Evolutionary conservation across 2,329 filamentous ascomycete genomes (phyloP).

Genomic region (Penicillium vulpinum): DNA sequence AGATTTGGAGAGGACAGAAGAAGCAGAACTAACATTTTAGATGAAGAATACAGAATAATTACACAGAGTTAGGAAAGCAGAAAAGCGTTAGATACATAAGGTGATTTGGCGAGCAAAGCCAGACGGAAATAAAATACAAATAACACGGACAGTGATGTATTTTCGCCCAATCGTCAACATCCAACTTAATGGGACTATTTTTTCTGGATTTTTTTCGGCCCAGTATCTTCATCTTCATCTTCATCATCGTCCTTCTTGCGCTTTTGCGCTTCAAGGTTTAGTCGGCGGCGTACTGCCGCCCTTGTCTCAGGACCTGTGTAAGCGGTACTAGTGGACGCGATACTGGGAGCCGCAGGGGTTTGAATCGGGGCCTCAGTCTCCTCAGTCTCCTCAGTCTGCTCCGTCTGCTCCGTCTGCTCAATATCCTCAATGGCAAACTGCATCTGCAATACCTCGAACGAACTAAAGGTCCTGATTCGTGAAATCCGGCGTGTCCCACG

Average conservation of each 20-base stretch:
- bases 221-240: neutral
- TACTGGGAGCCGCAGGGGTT: neutral
- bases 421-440: neutral
- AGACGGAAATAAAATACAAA: too few relatives aligned
- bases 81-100: too few relatives aligned
- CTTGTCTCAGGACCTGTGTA: neutral
- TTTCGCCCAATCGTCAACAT: too few relatives aligned
- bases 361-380: neutral
- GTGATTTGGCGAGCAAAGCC: too few relatives aligned
- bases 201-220: neutral
- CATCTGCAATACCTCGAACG: neutral
- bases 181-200: neutral
- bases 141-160: too few relatives aligned
- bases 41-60: neutral
- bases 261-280: neutral
- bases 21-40: neutral
- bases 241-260: too few relatives aligned
- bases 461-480: neutral
- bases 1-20: neutral
- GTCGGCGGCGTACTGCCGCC: neutral
- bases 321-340: neutral
- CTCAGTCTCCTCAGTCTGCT: too few relatives aligned
- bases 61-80: neutral
- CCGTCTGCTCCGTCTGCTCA: too few relatives aligned
- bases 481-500: conserved; percentile 4